These are phyloP conservation scores for Candida sojae DNA, from an alignment of 1,139 yeast genomes.

Conservation along the genomic window DNA sequence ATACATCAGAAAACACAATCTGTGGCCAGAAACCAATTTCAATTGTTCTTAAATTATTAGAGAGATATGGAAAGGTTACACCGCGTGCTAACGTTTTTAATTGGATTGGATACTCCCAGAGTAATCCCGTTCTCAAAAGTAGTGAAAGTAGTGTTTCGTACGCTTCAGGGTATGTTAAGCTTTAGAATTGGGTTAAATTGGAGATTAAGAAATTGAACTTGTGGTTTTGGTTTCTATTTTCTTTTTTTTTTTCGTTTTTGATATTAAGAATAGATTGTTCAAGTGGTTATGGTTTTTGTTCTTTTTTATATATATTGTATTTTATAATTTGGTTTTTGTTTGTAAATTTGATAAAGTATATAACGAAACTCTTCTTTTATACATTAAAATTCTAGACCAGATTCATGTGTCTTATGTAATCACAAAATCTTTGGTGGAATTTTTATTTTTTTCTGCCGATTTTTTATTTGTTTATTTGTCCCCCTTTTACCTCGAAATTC, in stretches of 20 bases:
- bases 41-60: constrained; percentile 57
- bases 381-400: too few relatives aligned
- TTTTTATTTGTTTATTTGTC: neutral
- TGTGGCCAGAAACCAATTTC: constrained; percentile 90
- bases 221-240: neutral
- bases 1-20: constrained; percentile 77
- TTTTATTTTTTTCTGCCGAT: neutral
- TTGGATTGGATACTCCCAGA: constrained; percentile 87
- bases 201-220: too few relatives aligned
- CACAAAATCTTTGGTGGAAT: neutral
- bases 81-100: constrained; percentile 31
- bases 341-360: too few relatives aligned
- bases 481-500: neutral
- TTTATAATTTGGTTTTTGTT: too few relatives aligned
- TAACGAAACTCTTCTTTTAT: too few relatives aligned
- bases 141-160: constrained; percentile 85
- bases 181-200: constrained; percentile 2
- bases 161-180: constrained; percentile 70
- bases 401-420: neutral
- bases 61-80: constrained; percentile 18
- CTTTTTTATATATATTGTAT: too few relatives aligned
- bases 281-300: neutral
- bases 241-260: neutral
- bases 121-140: constrained; percentile 51
- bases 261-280: neutral